Base-by-base conservation (phyloP, 2,329 filamentous ascomycete species). In the Grosmannia huntii region DNA sequence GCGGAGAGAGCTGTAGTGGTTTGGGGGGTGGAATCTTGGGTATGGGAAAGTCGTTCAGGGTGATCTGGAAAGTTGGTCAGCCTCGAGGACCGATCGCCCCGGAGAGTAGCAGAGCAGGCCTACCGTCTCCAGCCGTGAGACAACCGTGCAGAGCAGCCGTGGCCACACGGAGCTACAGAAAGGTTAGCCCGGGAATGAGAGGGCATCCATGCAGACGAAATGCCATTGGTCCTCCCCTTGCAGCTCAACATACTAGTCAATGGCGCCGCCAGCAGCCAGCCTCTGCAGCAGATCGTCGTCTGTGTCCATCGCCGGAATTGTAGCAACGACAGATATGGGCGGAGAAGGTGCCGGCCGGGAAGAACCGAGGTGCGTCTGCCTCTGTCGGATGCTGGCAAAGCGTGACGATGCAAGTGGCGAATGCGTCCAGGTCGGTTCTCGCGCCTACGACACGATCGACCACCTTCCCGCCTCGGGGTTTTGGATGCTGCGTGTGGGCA, bases 31-130 rank as follows among this genome's bases (percentile, higher is more conserved):
- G 72, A 38, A 79, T 77, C 56, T 82, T 71, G 57, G 87, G 87
- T 64, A 86, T 85, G 49, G 87, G 84, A 65, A 95, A 96, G 56
- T 86, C 84, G 68, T 83, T 78, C 69, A 82, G 80, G 48, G 87
- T 81, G 64, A 90, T 92, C 89, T 95, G 53, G 14, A 11, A 38
- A 46, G 41, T 38, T 3, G 19, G 19, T 38, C 36, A 38, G n/a
- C 10, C 9, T 12, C 56, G 55, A 61, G 41, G 61, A 60, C 31
- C 38, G 50, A 7, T 25, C 23, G 11, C 11, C 23, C 23, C 21
- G 36, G 62, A 64, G 6, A 41, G 38, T 4, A 19, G 59, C 25
- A 48, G 27, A 9, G 49, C 52, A 27, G 54, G 56, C 67, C 59
- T 65, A 80, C 79, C 73, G 76, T 78, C 69, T 94, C 85, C 55